Conservation (phyloP, 2,329 filamentous ascomycete genomes). For the Cercospora sp. region DNA sequence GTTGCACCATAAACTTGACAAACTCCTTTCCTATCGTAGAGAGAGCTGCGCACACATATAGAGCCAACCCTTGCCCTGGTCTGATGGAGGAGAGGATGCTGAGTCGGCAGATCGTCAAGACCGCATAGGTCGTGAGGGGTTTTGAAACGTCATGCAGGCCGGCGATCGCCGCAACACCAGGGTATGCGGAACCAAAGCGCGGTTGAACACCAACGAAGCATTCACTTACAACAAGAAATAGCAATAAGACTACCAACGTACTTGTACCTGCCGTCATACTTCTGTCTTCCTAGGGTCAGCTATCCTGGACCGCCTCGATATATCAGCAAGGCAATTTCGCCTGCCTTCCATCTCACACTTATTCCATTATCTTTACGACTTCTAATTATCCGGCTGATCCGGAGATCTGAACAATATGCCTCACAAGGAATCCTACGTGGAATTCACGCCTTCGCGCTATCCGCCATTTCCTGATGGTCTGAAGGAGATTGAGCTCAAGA, state of each 20-base stretch:
- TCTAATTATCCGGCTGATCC: not conserved
- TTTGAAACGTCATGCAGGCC: slow-evolving; percentile 3
- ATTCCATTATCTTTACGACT: not conserved
- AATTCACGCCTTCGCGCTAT: slow-evolving; percentile 38
- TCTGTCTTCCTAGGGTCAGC: not conserved
- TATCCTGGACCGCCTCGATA: not conserved
- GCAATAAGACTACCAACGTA: not conserved
- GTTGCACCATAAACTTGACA: not conserved
- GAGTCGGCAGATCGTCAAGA: not conserved
- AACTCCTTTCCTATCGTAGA: not conserved
- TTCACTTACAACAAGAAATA: not conserved
- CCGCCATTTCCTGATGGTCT: slow-evolving; percentile 44
- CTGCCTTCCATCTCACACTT: not conserved
- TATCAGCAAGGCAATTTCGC: not conserved
- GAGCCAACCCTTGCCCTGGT: not conserved
- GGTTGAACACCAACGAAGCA: not conserved
- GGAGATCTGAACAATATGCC: slow-evolving; percentile 28
- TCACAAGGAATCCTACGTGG: slow-evolving; percentile 34
- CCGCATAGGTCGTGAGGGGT: not conserved
- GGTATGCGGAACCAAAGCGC: not conserved
- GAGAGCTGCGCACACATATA: not conserved
- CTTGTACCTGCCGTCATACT: not conserved
- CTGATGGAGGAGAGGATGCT: not conserved
- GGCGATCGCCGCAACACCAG: not conserved
- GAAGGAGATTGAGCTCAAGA: slow-evolving; percentile 33